A percentile compares a stretch with the other conserved stretches of the same genome.
Evolutionary conservation across 2,329 filamentous ascomycete species (phyloP).

Genomic region (Sclerotinia spermophila): DNA sequence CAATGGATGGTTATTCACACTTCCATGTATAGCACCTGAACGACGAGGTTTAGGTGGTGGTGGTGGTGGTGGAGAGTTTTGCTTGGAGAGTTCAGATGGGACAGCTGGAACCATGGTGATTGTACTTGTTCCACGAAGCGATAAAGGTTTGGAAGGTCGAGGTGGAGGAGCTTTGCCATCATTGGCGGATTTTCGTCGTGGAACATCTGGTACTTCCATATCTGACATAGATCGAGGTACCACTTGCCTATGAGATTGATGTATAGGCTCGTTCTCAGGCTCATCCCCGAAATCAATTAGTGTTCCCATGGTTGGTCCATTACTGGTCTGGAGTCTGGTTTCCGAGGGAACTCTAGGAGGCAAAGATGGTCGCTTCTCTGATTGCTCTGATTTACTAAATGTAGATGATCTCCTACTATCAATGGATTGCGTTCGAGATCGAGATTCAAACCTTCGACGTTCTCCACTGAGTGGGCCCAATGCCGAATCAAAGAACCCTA

Average conservation of each 20-base stretch:
- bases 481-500: slow-evolving; percentile 69
- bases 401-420: slow-evolving; percentile 25
- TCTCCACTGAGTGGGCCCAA: slow-evolving; percentile 35
- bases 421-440: slow-evolving; percentile 23
- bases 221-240: slow-evolving; percentile 33
- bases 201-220: slow-evolving; percentile 32
- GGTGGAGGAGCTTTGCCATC: slow-evolving; percentile 45
- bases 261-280: slow-evolving; percentile 40
- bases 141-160: slow-evolving; percentile 55
- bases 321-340: slow-evolving; percentile 35
- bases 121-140: slow-evolving; percentile 45
- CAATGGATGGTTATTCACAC: slow-evolving; percentile 27
- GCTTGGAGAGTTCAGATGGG: slow-evolving; percentile 40
- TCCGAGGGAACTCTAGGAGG: slow-evolving; percentile 32
- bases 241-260: slow-evolving; percentile 36
- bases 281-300: slow-evolving; percentile 60
- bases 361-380: slow-evolving; percentile 30
- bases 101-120: slow-evolving; percentile 35
- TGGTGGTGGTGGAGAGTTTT: slow-evolving; percentile 40
- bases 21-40: slow-evolving; percentile 17
- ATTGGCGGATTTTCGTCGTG: slow-evolving; percentile 31
- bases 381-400: slow-evolving; percentile 20
- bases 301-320: slow-evolving; percentile 46
- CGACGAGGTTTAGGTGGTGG: slow-evolving; percentile 34
- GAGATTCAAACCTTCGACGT: slow-evolving; percentile 21